A percentile compares a stretch with the other conserved stretches of the same genome.
Evolutionary conservation across 2,329 filamentous ascomycete genomes (phyloP).

Genomic region (Verticillium nubilum): DNA sequence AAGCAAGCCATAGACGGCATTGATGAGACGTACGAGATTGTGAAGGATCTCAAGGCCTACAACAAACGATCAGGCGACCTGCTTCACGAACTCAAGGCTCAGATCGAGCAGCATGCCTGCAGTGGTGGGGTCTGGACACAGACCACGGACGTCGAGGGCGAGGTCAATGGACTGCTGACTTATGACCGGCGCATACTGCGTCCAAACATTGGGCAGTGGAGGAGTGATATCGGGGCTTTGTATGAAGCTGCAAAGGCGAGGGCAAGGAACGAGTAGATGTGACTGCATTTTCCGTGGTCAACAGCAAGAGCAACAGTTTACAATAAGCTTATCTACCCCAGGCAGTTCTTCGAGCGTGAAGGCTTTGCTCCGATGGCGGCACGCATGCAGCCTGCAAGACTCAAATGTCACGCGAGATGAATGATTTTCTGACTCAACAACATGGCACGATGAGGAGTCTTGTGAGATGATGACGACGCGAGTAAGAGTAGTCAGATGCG

Average conservation of each 20-base stretch:
- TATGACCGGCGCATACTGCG: constrained; percentile 60
- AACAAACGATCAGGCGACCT: constrained; percentile 60
- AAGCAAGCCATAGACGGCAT: constrained; percentile 52
- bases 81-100: constrained; percentile 54
- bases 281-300: too few species aligned
- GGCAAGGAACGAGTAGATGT: constrained; percentile 5
- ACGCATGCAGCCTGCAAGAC: too few species aligned
- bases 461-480: too few species aligned
- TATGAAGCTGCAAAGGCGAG: constrained; percentile 48
- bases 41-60: constrained; percentile 51
- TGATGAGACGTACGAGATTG: constrained; percentile 64
- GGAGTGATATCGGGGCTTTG: constrained; percentile 50
- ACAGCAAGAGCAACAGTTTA: too few species aligned
- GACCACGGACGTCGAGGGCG: constrained; percentile 69
- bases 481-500: too few species aligned
- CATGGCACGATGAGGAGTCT: too few species aligned
- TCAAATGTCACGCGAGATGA: too few species aligned
- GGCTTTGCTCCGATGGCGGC: too few species aligned
- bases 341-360: too few species aligned
- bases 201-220: constrained; percentile 53
- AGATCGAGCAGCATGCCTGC: constrained; percentile 56
- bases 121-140: constrained; percentile 68
- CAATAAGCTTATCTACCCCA: too few species aligned
- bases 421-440: too few species aligned
- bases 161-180: constrained; percentile 66